phyloP scores from a whole-genome alignment of 2,329 filamentous ascomycete genomes.

The Onygenales sp. region DNA sequence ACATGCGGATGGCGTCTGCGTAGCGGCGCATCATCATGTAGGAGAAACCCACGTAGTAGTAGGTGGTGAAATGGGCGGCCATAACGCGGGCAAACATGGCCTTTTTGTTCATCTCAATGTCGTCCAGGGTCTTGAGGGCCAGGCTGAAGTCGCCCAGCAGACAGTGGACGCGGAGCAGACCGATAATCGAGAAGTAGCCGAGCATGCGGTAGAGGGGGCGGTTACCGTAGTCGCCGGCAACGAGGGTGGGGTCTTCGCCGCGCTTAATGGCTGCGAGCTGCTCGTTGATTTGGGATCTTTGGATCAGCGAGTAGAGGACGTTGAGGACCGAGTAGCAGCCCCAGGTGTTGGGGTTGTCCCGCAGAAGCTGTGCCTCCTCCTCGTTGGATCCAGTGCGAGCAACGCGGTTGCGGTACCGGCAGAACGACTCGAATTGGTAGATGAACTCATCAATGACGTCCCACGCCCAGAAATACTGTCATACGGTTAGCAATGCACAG shows the following conservation, averaged over 20 bases:
- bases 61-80: conserved; percentile 98
- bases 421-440: conserved; percentile 99
- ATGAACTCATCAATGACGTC: conserved; percentile 99
- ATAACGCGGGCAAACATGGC: conserved; percentile 99
- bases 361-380: conserved; percentile 83
- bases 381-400: conserved; percentile 73
- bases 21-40: conserved; percentile 99
- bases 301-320: conserved; percentile 97
- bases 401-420: conserved; percentile 86
- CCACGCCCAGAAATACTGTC: conserved; percentile 97
- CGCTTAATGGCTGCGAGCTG: conserved; percentile 92
- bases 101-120: conserved; percentile 99
- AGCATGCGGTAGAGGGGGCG: conserved; percentile 96
- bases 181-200: conserved; percentile 98
- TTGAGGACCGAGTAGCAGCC: conserved; percentile 99
- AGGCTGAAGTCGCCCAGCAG: conserved; percentile 95
- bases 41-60: conserved; percentile 99
- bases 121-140: conserved; percentile 95
- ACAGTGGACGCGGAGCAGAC: conserved; percentile 89
- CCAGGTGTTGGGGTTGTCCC: conserved; percentile 98
- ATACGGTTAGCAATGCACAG: conserved; percentile 3
- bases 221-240: conserved; percentile 90
- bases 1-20: conserved; percentile 98
- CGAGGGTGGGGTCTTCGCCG: conserved; percentile 76
- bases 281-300: conserved; percentile 95